These are phyloP conservation scores for Aspergillus egyptiacus DNA, from an alignment of 495 filamentous ascomycete species.

Conservation along the genomic window DNA sequence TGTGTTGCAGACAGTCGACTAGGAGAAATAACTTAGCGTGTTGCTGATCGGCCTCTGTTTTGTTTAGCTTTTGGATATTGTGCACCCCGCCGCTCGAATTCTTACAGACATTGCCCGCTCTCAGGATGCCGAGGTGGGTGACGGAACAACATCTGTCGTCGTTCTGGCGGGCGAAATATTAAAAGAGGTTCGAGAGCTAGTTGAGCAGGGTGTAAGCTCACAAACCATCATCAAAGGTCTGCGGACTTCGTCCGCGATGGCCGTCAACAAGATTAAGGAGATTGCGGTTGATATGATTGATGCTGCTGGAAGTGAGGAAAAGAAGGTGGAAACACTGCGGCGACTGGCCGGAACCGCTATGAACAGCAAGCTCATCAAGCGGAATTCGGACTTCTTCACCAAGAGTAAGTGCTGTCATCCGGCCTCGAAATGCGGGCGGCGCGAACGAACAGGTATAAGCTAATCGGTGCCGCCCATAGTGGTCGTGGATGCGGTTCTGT, in stretches of 20 bases:
- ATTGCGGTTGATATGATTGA: slow-evolving; percentile 76
- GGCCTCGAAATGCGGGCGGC: neutral
- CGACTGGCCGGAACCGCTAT: slow-evolving; percentile 95
- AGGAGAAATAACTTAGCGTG: neutral
- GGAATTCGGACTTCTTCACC: slow-evolving; percentile 94
- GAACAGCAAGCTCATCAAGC: slow-evolving; percentile 98
- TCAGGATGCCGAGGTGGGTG: slow-evolving; percentile 97
- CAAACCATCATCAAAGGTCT: slow-evolving; percentile 97
- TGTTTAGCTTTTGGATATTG: slow-evolving; percentile 85
- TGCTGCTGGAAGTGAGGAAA: slow-evolving; percentile 54
- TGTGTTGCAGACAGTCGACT: too few relatives aligned
- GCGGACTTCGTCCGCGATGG: slow-evolving; percentile 80
- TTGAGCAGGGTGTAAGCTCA: slow-evolving; percentile 94
- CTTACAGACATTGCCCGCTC: slow-evolving; percentile 97
- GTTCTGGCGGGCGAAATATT: slow-evolving; percentile 93
- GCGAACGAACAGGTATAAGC: neutral
- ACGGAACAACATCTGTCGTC: slow-evolving; percentile 95
- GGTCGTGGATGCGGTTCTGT: slow-evolving; percentile 95
- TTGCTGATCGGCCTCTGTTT: slow-evolving; percentile 1
- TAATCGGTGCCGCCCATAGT: slow-evolving; percentile 47
- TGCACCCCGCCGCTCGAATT: slow-evolving; percentile 95
- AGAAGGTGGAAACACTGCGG: slow-evolving; percentile 80
- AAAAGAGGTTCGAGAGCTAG: slow-evolving; percentile 89
- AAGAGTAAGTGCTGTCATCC: slow-evolving; percentile 60
- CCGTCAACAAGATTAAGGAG: slow-evolving; percentile 98